A percentile compares a stretch with the other conserved stretches of the same genome.
phyloP scores from a whole-genome alignment of 2,329 filamentous ascomycete species.

The Fusarium sp. region DNA sequence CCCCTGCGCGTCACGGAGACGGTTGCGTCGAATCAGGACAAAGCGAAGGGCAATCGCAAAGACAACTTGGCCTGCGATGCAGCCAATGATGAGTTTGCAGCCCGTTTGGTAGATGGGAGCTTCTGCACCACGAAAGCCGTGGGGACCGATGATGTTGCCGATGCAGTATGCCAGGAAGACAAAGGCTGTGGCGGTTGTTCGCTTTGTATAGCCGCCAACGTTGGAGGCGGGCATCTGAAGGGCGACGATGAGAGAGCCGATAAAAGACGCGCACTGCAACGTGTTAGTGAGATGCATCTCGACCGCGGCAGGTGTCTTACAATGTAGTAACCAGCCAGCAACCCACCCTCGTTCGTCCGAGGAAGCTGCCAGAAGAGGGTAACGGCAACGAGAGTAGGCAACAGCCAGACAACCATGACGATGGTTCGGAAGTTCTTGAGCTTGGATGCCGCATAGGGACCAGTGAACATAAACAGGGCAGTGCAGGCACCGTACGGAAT shows the following conservation, averaged over 20 bases:
- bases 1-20: slow-evolving; percentile 35
- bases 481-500: slow-evolving; percentile 65
- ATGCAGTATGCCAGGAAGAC: slow-evolving; percentile 57
- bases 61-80: slow-evolving; percentile 33
- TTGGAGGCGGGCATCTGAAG: slow-evolving; percentile 63
- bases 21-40: slow-evolving; percentile 41
- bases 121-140: slow-evolving; percentile 56
- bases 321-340: slow-evolving; percentile 63
- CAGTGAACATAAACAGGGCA: slow-evolving; percentile 61
- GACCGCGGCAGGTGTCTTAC: slow-evolving; percentile 13
- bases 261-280: slow-evolving; percentile 53
- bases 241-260: slow-evolving; percentile 63
- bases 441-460: slow-evolving; percentile 61
- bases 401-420: slow-evolving; percentile 61
- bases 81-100: slow-evolving; percentile 51
- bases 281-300: fast-evolving
- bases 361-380: slow-evolving; percentile 60
- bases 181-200: slow-evolving; percentile 57
- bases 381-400: slow-evolving; percentile 61
- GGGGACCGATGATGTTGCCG: slow-evolving; percentile 42
- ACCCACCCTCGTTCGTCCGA: slow-evolving; percentile 54
- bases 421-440: slow-evolving; percentile 60
- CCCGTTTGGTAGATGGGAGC: slow-evolving; percentile 62
- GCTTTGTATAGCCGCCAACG: slow-evolving; percentile 59
- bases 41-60: slow-evolving; percentile 34